phyloP scores from a whole-genome alignment of 2,329 filamentous ascomycete genomes.

The Fusarium foetens region DNA sequence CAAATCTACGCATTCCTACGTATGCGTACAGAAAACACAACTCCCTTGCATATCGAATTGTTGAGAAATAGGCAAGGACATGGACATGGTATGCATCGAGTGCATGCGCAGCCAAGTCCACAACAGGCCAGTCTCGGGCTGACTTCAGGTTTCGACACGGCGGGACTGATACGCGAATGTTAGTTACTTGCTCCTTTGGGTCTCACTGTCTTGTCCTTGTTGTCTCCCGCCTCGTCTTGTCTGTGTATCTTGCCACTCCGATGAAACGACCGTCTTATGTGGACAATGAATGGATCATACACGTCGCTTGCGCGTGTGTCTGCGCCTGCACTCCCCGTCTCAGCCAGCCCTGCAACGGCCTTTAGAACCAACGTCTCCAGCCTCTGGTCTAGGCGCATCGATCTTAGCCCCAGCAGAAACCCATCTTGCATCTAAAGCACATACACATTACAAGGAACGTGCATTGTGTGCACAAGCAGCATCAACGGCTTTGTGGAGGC shows the following conservation, averaged over 20 bases:
- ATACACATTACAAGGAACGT: constrained; percentile 22
- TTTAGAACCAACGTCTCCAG: constrained; percentile 15
- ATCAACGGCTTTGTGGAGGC: constrained; percentile 34
- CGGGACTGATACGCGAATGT: constrained; percentile 20
- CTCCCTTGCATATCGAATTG: constrained; percentile 41
- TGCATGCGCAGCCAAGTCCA: constrained; percentile 25
- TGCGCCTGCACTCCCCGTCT: constrained; percentile 10
- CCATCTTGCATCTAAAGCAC: constrained; percentile 38
- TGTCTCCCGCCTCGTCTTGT: constrained; percentile 17
- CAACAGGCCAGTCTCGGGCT: constrained; percentile 32
- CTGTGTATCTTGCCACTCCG: constrained; percentile 27
- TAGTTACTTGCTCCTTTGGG: constrained; percentile 9
- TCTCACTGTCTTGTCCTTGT: constrained; percentile 9
- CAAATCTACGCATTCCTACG: constrained; percentile 12
- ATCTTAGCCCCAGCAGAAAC: constrained; percentile 26
- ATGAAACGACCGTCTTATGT: constrained; percentile 36
- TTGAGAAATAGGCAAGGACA: constrained; percentile 13
- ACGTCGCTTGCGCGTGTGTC: neutral
- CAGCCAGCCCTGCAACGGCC: constrained; percentile 29
- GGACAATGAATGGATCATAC: neutral
- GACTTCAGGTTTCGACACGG: constrained; percentile 19
- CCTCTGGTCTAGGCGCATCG: constrained; percentile 16
- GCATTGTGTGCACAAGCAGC: constrained; percentile 26
- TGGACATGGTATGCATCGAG: constrained; percentile 25
- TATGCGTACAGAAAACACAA: constrained; percentile 5